Evolutionary conservation across 2,329 filamentous ascomycete genomes (phyloP).

Genomic region (Cyanodermella asteris): DNA sequence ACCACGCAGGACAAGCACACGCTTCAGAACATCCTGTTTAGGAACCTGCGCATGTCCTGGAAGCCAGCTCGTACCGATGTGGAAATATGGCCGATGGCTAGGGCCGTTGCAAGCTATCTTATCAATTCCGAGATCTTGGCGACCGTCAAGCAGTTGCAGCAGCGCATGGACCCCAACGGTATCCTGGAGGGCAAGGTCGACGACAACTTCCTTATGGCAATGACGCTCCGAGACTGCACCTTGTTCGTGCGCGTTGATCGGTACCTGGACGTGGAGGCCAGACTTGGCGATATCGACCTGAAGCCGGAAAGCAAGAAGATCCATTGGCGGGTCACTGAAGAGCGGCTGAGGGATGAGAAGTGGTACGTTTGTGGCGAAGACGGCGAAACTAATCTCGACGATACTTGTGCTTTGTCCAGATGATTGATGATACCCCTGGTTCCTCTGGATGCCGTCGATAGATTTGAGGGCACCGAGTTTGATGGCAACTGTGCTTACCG

Average conservation of each 20-base stretch:
- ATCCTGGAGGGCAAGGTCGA: conserved; percentile 7
- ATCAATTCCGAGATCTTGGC: not conserved
- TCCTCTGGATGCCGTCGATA: no score
- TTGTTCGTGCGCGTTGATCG: conserved; percentile 40
- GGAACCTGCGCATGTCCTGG: no score
- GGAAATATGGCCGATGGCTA: no score
- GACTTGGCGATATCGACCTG: conserved; percentile 56
- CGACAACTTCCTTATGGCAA: conserved; percentile 40
- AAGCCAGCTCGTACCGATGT: no score
- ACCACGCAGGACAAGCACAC: conserved; percentile 27
- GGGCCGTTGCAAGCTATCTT: not conserved
- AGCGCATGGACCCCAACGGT: conserved; percentile 10
- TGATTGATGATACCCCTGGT: no score
- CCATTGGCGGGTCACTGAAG: conserved; percentile 47
- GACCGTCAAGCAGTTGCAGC: conserved; percentile 9
- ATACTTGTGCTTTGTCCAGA: no score
- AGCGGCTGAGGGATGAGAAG: conserved; percentile 38
- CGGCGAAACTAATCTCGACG: no score
- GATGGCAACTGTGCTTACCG: no score
- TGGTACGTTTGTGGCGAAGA: no score
- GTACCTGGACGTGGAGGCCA: conserved; percentile 17
- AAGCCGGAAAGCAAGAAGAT: conserved; percentile 43
- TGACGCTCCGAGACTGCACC: conserved; percentile 65
- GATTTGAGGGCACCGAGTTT: no score
- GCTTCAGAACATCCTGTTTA: conserved; percentile 21